A percentile compares a stretch with the other conserved stretches of the same genome.
These are phyloP conservation scores for Pelagophyceae sp. DNA, from an alignment of 352 stramenopile species.

Conservation along the genomic window DNA sequence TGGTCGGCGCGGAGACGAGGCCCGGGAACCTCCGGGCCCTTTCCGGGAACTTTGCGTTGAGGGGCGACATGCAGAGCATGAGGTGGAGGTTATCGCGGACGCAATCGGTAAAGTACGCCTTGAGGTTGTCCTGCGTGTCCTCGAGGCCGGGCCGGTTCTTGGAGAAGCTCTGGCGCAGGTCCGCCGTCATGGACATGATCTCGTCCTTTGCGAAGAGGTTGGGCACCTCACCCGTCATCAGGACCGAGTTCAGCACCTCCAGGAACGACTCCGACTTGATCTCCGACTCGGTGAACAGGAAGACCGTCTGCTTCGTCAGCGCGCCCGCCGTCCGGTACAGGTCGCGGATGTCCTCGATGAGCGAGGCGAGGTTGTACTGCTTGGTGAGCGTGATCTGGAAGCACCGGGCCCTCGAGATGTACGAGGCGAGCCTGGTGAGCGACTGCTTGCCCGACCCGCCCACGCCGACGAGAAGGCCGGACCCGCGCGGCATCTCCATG, in stretches of 20 bases:
- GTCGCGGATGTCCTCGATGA: conserved; percentile 91
- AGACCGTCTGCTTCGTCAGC: conserved; percentile 88
- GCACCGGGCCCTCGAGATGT: conserved; percentile 88
- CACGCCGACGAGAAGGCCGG: conserved; percentile 88
- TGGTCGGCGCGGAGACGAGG: conserved; percentile 90
- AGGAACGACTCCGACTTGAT: conserved; percentile 98
- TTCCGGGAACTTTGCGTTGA: conserved; percentile 93
- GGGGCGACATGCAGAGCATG: conserved; percentile 96
- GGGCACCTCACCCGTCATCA: conserved; percentile 96
- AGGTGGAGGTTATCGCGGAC: conserved; percentile 96
- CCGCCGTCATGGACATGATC: conserved; percentile 96
- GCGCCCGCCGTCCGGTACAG: conserved; percentile 94
- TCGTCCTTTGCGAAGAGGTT: conserved; percentile 96
- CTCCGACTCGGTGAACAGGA: conserved; percentile 95
- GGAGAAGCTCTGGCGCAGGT: conserved; percentile 81
- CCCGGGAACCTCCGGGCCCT: conserved; percentile 91
- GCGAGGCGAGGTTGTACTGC: conserved; percentile 91
- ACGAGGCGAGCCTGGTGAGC: conserved; percentile 84
- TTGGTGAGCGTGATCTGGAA: conserved; percentile 98
- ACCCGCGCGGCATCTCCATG: conserved; percentile 89
- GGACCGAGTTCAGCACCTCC: conserved; percentile 93
- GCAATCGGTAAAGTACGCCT: conserved; percentile 95
- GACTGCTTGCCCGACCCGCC: conserved; percentile 93
- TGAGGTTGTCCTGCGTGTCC: conserved; percentile 89
- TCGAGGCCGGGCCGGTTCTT: conserved; percentile 84